phyloP scores from a whole-genome alignment of 345 rosid genomes.

The Boechera retrofracta region DNA sequence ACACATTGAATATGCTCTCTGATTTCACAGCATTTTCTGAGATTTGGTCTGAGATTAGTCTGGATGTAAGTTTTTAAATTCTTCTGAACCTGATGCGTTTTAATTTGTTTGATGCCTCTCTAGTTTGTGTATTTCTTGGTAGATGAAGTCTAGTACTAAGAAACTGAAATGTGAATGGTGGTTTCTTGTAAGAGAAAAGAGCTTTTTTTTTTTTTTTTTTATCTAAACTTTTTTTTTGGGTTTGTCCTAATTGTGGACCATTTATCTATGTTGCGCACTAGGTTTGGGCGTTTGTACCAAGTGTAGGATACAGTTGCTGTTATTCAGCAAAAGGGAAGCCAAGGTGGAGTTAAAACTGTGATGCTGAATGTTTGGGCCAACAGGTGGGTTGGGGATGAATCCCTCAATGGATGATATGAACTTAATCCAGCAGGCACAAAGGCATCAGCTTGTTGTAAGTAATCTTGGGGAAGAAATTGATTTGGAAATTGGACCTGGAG shows the following conservation, averaged over 20 bases:
- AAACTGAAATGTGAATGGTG: conserved; percentile 5
- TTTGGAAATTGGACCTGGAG: conserved; percentile 95
- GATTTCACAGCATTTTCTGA: neutral
- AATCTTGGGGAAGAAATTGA: conserved; percentile 98
- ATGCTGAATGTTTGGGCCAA: conserved; percentile 95
- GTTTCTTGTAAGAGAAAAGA: conserved; percentile 2
- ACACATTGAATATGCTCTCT: conserved; percentile 10
- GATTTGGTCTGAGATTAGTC: conserved; percentile 1
- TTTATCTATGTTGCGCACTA: conserved; percentile 21
- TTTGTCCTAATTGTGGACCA: conserved; percentile 11
- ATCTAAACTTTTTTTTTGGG: neutral
- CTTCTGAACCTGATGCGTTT: neutral
- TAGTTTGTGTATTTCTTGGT: conserved; percentile 5
- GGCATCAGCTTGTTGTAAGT: conserved; percentile 92
- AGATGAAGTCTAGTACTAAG: conserved; percentile 7
- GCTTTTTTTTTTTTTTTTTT: neutral
- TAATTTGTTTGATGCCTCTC: conserved; percentile 19
- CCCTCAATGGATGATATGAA: conserved; percentile 95
- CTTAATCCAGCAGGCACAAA: conserved; percentile 94
- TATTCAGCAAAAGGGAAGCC: conserved; percentile 40
- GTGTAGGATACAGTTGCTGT: conserved; percentile 33
- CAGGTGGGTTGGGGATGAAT: conserved; percentile 85
- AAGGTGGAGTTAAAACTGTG: conserved; percentile 57
- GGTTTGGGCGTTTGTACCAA: conserved; percentile 26
- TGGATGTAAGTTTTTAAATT: neutral